Evolutionary conservation across 31 red algal species (phyloP), one percentile per base, ranked within the genome.

Genomic region (Odonthalia washingtoniensis): DNA sequence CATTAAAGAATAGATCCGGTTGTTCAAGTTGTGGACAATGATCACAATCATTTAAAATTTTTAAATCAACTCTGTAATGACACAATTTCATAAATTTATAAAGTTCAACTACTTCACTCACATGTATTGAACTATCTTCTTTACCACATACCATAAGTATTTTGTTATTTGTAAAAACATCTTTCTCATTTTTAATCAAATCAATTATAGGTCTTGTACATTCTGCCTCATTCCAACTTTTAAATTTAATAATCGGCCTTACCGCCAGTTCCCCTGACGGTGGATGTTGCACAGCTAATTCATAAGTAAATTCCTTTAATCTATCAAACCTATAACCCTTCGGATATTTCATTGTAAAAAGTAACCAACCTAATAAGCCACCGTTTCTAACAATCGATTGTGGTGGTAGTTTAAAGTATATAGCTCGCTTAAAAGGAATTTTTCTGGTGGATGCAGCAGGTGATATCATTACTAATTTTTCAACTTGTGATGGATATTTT

Each of bases 391-490:
- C 87, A 66, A 98, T 87, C 27, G 88, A 37, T 34, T 95, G 91
- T 53, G 96, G 96, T 18, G 96, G 87, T 16, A 95, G 76, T 34
- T 26, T 79, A 63, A 98, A 98, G 80, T 98, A 98, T 17, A 98
- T 18, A 5, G 94, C 96, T 16, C 96, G 74, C 26, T 45, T 46
- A 28, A 94, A 40, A 32, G 93, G 83, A 12, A 95, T 82, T 35
- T 52, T 49, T 32, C 85, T 52, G 39, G 65, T 32, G 26, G 89
- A 53, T 41, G 91, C 96, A 46, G 96, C 96, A 1, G 96, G 96
- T n/a, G 96, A 88, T 14, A 98, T 69, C 6, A 98, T 45, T 4
- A 98, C 83, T 12, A 98, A 81, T 27, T 89, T 78, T 6, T 42
- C 27, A 0, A 95, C 90, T 28, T 61, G 79, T 0, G 75, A 4